Evolutionary conservation across 202 grass and related monocot species (phyloP), one percentile per base, ranked within the genome.

Genomic region (Eragrostis tef): DNA sequence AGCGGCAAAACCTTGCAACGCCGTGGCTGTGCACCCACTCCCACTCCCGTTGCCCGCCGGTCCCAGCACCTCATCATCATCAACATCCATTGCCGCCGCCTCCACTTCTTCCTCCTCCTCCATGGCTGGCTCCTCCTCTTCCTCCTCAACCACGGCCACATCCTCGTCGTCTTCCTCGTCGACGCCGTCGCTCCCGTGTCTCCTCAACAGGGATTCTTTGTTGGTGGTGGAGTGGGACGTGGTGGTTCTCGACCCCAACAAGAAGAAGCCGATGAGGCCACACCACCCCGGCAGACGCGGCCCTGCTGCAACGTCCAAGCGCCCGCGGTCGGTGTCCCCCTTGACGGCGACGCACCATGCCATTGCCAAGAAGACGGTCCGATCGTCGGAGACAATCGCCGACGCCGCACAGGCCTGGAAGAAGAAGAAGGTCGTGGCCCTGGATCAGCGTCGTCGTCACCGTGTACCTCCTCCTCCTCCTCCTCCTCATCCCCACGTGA

Each of bases 191-290:
- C 20, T 74, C 48, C 73, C 3, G 3, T 7, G 3, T 6, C 17
- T 57, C 53, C 17, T 57, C 53, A 22, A 61, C 21, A 27, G 22
- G 20, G 22, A 22, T 11, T 6, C 3, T 11, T 50, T 12, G 48
- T 4, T 15, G 58, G 19, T 9, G 72, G 41, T 2, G 52, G 22
- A 77, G 24, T 64, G 44, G 63, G 87, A 86, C 49, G 85, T 84
- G 16, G 80, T 89, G 19, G 85, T 89, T 54, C 76, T 87, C 49
- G 90, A 92, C 66, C 84, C 90, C 54, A 85, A 58, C 54, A 54
- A 54, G 6, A 54, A n/a, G 6, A 53, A 39, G 34, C 34, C 34
- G 34, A 39, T 6, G 34, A 39, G 34, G 34, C 34, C 34, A 39
- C 34, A 39, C 34, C 34, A 39, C 34, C 34, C 2, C 34, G 34